phyloP scores from a whole-genome alignment of 2,329 filamentous ascomycete genomes.

The Colletotrichum nymphaeae region DNA sequence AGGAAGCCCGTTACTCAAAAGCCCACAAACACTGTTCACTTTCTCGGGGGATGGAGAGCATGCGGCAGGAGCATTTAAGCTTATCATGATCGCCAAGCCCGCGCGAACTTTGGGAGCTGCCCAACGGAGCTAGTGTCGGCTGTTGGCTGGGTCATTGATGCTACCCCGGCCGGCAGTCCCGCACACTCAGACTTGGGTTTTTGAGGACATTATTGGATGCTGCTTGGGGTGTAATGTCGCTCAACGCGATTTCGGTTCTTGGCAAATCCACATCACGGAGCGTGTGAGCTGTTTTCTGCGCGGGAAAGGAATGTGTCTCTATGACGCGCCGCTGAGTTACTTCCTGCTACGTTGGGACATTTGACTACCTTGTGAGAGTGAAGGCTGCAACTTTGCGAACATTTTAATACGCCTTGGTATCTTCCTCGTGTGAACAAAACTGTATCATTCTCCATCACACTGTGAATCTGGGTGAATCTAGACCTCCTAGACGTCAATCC shows the following conservation, averaged over 20 bases:
- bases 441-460: too few relatives aligned
- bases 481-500: too few relatives aligned
- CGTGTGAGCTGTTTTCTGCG: background rate
- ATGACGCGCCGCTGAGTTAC: background rate
- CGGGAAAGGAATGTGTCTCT: background rate
- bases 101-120: constrained; percentile 26
- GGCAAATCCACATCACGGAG: constrained; percentile 4
- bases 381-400: background rate
- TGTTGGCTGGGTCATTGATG: constrained; percentile 13
- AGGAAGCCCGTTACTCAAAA: constrained; percentile 25
- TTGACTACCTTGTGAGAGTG: background rate
- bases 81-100: constrained; percentile 35
- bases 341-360: background rate
- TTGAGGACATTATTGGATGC: constrained; percentile 10
- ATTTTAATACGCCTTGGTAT: too few relatives aligned
- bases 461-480: too few relatives aligned
- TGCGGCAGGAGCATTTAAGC: constrained; percentile 36
- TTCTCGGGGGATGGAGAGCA: constrained; percentile 28
- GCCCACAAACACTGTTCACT: background rate
- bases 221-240: constrained; percentile 11
- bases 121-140: constrained; percentile 30
- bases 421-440: too few relatives aligned
- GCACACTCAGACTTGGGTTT: background rate
- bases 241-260: constrained; percentile 5
- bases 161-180: constrained; percentile 28